phyloP scores from a whole-genome alignment of 2,329 filamentous ascomycete genomes.

The Coniochaeta pulveracea region DNA sequence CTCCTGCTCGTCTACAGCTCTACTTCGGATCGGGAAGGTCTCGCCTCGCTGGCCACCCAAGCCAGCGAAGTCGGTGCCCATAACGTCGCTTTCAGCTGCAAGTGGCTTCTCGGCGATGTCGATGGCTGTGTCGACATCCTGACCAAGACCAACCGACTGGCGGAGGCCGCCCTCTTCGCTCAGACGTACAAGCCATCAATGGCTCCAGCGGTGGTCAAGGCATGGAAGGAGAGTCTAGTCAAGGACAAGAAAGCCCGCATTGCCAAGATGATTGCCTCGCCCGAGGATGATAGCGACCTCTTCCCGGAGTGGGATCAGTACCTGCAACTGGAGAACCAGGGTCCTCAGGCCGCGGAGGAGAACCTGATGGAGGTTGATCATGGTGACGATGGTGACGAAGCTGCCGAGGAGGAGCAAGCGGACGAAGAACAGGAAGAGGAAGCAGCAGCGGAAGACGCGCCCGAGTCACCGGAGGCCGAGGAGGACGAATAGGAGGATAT shows the following conservation, averaged over 20 bases:
- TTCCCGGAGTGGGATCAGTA: slow-evolving; percentile 97
- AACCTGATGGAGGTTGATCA: slow-evolving; percentile 10
- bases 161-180: slow-evolving; percentile 83
- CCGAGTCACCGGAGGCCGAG: slow-evolving; percentile 5
- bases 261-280: slow-evolving; percentile 70
- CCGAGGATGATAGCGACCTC: slow-evolving; percentile 72
- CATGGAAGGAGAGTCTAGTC: slow-evolving; percentile 79
- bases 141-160: slow-evolving; percentile 62
- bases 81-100: slow-evolving; percentile 85
- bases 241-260: slow-evolving; percentile 79
- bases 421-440: slow-evolving; percentile 8
- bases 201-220: slow-evolving; percentile 52
- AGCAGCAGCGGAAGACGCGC: slow-evolving; percentile 6
- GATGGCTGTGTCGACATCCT: slow-evolving; percentile 73
- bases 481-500: slow-evolving; percentile 8
- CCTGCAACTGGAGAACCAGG: slow-evolving; percentile 67
- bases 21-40: slow-evolving; percentile 65
- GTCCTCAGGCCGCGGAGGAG: slow-evolving; percentile 24
- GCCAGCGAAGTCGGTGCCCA: slow-evolving; percentile 69
- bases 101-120: slow-evolving; percentile 79
- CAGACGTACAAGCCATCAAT: slow-evolving; percentile 91
- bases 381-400: slow-evolving; percentile 15
- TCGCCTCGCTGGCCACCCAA: slow-evolving; percentile 60
- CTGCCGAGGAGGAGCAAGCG: slow-evolving; percentile 14
- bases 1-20: slow-evolving; percentile 81